Percentiles rank a stretch among this genome's conserved stretches.
Conservation (phyloP, 148 eudicot genomes). For the Pharnaceum exiguum region DNA sequence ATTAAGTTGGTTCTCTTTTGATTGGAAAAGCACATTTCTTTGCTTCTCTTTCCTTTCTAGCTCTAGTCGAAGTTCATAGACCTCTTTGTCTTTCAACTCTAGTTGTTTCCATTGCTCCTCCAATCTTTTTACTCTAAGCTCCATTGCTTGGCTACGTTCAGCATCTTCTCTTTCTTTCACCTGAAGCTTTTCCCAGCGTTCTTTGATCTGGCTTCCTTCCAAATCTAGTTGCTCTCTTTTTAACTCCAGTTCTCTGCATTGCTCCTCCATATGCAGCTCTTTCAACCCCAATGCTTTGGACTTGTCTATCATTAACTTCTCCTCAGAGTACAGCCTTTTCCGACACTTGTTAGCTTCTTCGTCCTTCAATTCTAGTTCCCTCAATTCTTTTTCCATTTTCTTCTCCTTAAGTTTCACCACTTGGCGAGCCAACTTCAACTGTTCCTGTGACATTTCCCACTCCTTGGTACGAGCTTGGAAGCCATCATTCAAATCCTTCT, state of each 20-base stretch:
- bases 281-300: not conserved
- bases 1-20: no score
- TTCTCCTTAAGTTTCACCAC: constrained; percentile 4
- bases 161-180: not conserved
- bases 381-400: not conserved
- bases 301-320: constrained; percentile 1
- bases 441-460: not conserved
- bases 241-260: not conserved
- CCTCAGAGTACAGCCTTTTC: not conserved
- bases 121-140: constrained; percentile 1
- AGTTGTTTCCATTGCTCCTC: not conserved
- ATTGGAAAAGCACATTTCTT: no score
- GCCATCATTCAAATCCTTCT: not conserved
- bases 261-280: not conserved
- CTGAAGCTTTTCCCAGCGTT: not conserved
- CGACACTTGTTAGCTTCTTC: not conserved
- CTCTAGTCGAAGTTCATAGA: not conserved
- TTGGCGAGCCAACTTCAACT: not conserved
- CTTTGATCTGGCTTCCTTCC: not conserved
- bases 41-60: no score
- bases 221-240: not conserved
- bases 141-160: not conserved
- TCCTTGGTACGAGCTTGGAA: not conserved
- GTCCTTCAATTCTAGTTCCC: not conserved
- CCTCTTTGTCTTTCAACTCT: not conserved